Evolutionary conservation across 1,139 yeast genomes (phyloP).

Genomic region (Yamadazyma membranifaciens): DNA sequence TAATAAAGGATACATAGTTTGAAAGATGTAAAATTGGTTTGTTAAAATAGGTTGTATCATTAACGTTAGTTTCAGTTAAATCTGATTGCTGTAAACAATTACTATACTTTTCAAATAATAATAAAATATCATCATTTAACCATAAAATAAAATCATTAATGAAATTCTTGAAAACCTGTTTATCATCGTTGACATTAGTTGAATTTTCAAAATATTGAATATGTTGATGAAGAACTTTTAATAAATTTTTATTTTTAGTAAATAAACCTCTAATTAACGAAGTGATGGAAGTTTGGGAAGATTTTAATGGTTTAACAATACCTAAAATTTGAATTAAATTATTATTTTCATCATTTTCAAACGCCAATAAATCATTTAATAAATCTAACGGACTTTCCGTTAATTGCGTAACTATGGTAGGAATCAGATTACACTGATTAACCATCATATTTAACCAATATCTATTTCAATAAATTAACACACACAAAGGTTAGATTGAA

Average conservation of each 20-base stretch:
- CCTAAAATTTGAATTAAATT: constrained; percentile 38
- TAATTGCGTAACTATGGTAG: constrained; percentile 2
- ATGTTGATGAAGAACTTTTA: constrained; percentile 22
- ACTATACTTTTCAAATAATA: constrained; percentile 34
- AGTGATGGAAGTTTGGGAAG: constrained; percentile 26
- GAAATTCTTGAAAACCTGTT: constrained; percentile 33
- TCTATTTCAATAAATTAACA: neutral
- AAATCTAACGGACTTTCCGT: constrained; percentile 11
- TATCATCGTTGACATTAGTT: constrained; percentile 19
- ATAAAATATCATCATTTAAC: constrained; percentile 33
- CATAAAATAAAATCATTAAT: constrained; percentile 41
- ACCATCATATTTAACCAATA: neutral
- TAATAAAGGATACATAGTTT: constrained; percentile 32
- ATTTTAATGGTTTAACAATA: constrained; percentile 30
- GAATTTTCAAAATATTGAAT: constrained; percentile 16
- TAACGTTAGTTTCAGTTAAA: constrained; percentile 14
- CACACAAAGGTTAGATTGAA: neutral
- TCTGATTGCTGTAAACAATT: constrained; percentile 16
- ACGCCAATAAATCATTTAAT: constrained; percentile 12
- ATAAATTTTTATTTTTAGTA: constrained; percentile 37
- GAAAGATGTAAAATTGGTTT: constrained; percentile 34
- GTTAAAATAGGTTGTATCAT: constrained; percentile 20
- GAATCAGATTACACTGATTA: constrained; percentile 1
- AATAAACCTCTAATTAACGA: constrained; percentile 41
- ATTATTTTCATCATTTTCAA: constrained; percentile 30